Base-by-base conservation (phyloP, 2,329 filamentous ascomycete species). In the Pyrenophora teres region DNA sequence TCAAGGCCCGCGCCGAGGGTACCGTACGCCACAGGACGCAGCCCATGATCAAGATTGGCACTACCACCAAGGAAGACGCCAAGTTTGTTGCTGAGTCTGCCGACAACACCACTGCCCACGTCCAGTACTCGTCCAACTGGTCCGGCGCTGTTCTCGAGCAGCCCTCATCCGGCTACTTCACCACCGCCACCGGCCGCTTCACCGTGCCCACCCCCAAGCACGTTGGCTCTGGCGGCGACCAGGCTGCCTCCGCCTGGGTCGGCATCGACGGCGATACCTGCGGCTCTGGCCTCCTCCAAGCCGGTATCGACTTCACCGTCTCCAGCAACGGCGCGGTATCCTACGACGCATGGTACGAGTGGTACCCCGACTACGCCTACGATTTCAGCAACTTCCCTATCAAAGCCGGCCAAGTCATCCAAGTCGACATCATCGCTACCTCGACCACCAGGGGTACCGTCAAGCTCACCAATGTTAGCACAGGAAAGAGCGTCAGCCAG, bases 181-280 rank as follows among this genome's bases (percentile, higher is more conserved):
- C 75, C 27, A 68, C 73, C n/a, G 83, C 83, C 19, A 77, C 77
- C 3, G 83, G 77, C 15, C 77, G 78, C 12, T 81, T 86, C 68
- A 80, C 74, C 1, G 78, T 84, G 4, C 83, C 83, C 2, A 75
- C 74, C 0, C 78, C 81, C 8, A 62, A 73, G 6, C 75, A 78
- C 2, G 65, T 64, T 7, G 73, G 74, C 21, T 67, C 67, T n/a
- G 67, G 63, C 25, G 64, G 49, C 3, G 60, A 73, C 16, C 78
- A 81, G 59, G 77, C 78, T 40, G 79, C 78, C 18, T 78, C 80
- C 2, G 81, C 81, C 9, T 85, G 82, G 83, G 82, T 86, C 7
- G 83, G 83, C 19, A 85, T 86, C 49, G 83, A 86, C 52, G 83
- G 83, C 10, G 81, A 84, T 59, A 83, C 81, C 4, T 85, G 81